These are phyloP conservation scores for Chlamydomonas applanata DNA, from an alignment of 139 green algal species.

Conservation along the genomic window DNA sequence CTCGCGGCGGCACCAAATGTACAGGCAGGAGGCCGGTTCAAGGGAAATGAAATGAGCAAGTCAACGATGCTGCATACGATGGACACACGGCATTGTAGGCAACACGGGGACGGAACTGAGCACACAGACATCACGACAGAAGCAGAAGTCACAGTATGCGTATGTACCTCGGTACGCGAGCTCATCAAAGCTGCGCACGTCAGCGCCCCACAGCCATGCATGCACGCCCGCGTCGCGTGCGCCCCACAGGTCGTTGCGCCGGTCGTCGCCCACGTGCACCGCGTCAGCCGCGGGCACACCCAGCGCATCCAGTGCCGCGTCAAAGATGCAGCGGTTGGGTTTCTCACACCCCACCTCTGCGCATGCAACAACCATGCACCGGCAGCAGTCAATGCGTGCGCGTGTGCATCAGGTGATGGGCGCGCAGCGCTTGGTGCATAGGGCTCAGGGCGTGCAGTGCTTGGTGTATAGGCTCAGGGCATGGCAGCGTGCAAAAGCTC, in stretches of 20 bases:
- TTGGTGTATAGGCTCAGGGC: too few species aligned
- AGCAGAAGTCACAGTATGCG: too few species aligned
- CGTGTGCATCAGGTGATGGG: background rate
- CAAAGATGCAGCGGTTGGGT: constrained; percentile 85
- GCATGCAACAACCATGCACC: background rate
- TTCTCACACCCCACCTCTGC: constrained; percentile 83
- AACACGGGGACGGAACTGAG: too few species aligned
- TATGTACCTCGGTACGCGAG: constrained; percentile 40
- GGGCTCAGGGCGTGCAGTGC: background rate
- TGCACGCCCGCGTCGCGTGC: constrained; percentile 76
- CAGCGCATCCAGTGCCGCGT: constrained; percentile 36
- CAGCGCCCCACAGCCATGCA: constrained; percentile 81
- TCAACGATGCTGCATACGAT: too few species aligned
- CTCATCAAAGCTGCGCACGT: constrained; percentile 79
- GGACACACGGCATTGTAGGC: too few species aligned
- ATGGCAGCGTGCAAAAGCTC: too few species aligned
- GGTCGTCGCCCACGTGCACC: constrained; percentile 80
- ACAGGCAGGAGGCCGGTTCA: too few species aligned
- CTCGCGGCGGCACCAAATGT: too few species aligned
- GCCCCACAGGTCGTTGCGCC: constrained; percentile 85
- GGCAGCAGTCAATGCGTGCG: background rate
- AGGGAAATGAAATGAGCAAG: too few species aligned
- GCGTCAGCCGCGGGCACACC: constrained; percentile 46
- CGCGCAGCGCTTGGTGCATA: background rate
- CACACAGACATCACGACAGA: too few species aligned